phyloP scores from a whole-genome alignment of 2,329 filamentous ascomycete genomes.

The Chaetomium strumarium region DNA sequence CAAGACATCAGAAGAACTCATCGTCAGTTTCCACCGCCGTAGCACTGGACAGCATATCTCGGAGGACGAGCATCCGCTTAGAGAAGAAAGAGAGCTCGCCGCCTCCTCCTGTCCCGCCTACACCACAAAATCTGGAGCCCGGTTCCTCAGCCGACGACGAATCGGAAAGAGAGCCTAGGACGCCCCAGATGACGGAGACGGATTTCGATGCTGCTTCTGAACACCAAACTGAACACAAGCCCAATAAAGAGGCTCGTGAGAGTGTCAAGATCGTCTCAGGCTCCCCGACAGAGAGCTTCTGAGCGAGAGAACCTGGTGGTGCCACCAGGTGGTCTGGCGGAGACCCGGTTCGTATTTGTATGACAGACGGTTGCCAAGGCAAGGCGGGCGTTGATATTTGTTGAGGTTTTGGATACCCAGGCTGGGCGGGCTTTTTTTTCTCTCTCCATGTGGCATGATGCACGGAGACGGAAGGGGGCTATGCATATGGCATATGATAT shows the following conservation, averaged over 20 bases:
- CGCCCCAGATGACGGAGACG: conserved; percentile 21
- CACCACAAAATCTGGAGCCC: conserved; percentile 19
- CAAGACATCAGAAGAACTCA: conserved; percentile 23
- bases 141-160: conserved; percentile 26
- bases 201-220: conserved; percentile 11
- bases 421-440: too few relatives aligned
- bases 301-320: background rate
- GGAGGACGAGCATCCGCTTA: background rate
- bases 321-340: too few relatives aligned
- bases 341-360: too few relatives aligned
- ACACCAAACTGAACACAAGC: background rate
- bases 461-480: too few relatives aligned
- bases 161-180: conserved; percentile 25
- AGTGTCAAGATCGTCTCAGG: background rate
- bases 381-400: too few relatives aligned
- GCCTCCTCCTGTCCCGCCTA: conserved; percentile 14
- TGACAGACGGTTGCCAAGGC: too few relatives aligned
- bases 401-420: too few relatives aligned
- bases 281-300: background rate
- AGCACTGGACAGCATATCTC: conserved; percentile 1
- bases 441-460: too few relatives aligned
- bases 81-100: conserved; percentile 15
- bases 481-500: too few relatives aligned
- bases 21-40: conserved; percentile 26
- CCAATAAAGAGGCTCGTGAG: background rate